Percentiles rank a stretch among this genome's conserved stretches.
These are phyloP conservation scores for Solanum hybrid DNA, from an alignment of 305 asterid species.

Conservation along the genomic window DNA sequence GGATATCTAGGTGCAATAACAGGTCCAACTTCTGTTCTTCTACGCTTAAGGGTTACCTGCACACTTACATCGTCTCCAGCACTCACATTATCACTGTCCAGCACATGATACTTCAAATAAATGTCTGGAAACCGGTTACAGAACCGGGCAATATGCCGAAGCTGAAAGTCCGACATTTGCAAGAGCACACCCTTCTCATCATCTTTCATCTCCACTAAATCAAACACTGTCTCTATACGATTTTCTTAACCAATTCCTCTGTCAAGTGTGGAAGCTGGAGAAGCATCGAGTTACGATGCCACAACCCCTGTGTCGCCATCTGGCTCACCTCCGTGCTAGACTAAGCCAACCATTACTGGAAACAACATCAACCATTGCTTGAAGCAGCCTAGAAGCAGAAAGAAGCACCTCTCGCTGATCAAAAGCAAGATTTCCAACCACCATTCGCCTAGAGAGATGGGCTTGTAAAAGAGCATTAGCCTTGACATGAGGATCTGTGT, in stretches of 20 bases:
- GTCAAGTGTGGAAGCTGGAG: slow-evolving; percentile 95
- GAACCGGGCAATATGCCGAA: slow-evolving; percentile 71
- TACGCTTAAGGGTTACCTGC: slow-evolving; percentile 63
- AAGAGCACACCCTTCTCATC: slow-evolving; percentile 76
- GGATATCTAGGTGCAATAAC: slow-evolving; percentile 86
- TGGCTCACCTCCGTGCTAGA: slow-evolving; percentile 90
- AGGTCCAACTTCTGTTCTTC: slow-evolving; percentile 78
- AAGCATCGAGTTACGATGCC: slow-evolving; percentile 90
- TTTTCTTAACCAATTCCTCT: slow-evolving; percentile 73
- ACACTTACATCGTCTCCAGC: slow-evolving; percentile 45
- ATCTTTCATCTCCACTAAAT: slow-evolving; percentile 85
- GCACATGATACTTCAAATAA: slow-evolving; percentile 57
- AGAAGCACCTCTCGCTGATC: slow-evolving; percentile 84
- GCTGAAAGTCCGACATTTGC: slow-evolving; percentile 69
- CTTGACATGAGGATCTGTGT: slow-evolving; percentile 68
- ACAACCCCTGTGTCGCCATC: slow-evolving; percentile 93
- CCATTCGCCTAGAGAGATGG: slow-evolving; percentile 66
- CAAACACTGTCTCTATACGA: slow-evolving; percentile 70
- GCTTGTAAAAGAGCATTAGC: slow-evolving; percentile 88
- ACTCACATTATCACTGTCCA: slow-evolving; percentile 31
- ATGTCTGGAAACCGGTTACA: slow-evolving; percentile 87
- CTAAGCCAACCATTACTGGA: slow-evolving; percentile 90
- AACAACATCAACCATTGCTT: slow-evolving; percentile 95
- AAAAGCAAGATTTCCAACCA: slow-evolving; percentile 65
- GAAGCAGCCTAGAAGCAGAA: slow-evolving; percentile 69